Base-by-base conservation (phyloP, 1,284 basidiomycete genomes). In the Malassezia furfur region DNA sequence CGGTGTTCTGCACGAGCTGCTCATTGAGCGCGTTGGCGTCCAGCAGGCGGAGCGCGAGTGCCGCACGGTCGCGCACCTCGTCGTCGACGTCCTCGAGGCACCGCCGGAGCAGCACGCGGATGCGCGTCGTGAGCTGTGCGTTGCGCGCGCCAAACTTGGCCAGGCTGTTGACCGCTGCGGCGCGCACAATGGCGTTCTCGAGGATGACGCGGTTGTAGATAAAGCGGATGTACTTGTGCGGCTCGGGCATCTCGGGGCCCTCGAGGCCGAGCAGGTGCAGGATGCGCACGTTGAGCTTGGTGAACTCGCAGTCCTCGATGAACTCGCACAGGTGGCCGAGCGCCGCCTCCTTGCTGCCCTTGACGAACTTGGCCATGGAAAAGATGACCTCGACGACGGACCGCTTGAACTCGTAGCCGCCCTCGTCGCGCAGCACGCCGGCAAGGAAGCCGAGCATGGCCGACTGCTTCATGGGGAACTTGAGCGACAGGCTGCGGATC, bases 241-340 rank as follows among this genome's bases (percentile, higher is more conserved):
- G 94, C 75, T 96, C 87, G 19, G 86, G 84, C 48, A 91, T 87
- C 76, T 90, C 89, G 46, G 94, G 94, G 10, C 94, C 94, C 76
- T 98, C 94, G 52, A 91, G 82, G 46, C 94, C 94, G 44, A 99
- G 84, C 36, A 99, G 78, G 75, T 98, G 88, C 35, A 99, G 81
- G 67, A 99, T 90, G 48, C 94, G 85, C 57, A 99, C 94, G 28
- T 90, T 96, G 46, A 99, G 84, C 78, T 98, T 99, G 39, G 93
- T 96, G 76, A 98, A 99, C 77, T 99, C 94, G 81, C 94, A 99
- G 76, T 98, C 94, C 78, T 98, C 94, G 75, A 99, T 99, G 76
- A 99, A 98, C 76, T 99, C 94, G 80, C 94, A 98, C n/a, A 99
- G 82, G 74, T 99, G 90, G 11, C 91, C 91, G 40, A 99, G 82